These are phyloP conservation scores for Pseudomicrostroma phylloplanum DNA, from an alignment of 1,284 basidiomycete species.

Conservation along the genomic window DNA sequence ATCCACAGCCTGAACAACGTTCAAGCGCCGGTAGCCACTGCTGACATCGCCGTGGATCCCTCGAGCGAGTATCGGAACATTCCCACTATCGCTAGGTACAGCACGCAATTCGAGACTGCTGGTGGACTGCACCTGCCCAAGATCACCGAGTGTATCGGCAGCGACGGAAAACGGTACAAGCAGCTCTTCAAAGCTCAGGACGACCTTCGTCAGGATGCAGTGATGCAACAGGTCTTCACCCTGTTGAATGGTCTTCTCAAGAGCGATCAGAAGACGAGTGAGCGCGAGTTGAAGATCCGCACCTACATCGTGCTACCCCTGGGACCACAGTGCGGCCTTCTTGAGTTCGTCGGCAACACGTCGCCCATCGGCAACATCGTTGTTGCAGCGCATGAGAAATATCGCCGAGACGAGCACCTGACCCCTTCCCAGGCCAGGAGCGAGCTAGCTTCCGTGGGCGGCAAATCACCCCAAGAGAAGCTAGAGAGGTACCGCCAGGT, in stretches of 20 bases:
- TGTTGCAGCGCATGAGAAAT: conserved; percentile 57
- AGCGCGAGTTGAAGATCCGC: conserved; percentile 68
- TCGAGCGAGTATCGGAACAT: conserved; percentile 57
- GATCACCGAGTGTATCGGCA: conserved; percentile 66
- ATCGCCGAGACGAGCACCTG: conserved; percentile 19
- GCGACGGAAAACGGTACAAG: conserved; percentile 65
- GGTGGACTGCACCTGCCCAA: conserved; percentile 82
- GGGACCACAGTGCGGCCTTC: conserved; percentile 69
- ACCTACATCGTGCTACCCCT: conserved; percentile 86
- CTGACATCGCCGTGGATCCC: conserved; percentile 65
- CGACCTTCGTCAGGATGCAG: conserved; percentile 90
- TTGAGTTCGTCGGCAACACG: conserved; percentile 87
- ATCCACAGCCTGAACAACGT: conserved; percentile 22
- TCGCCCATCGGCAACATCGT: conserved; percentile 65
- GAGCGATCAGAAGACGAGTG: conserved; percentile 68
- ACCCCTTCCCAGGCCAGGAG: conserved; percentile 25
- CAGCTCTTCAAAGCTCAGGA: conserved; percentile 88
- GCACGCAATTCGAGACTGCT: conserved; percentile 59
- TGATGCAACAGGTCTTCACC: conserved; percentile 96
- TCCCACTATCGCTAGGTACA: conserved; percentile 61
- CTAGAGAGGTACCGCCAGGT: conserved; percentile 57
- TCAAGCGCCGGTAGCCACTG: conserved; percentile 67
- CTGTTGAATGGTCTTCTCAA: conserved; percentile 74
- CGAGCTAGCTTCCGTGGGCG: conserved; percentile 21
- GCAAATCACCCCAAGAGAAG: conserved; percentile 20